These are phyloP conservation scores for Penstemon barbatus DNA, from an alignment of 257 asterid species.

Conservation along the genomic window DNA sequence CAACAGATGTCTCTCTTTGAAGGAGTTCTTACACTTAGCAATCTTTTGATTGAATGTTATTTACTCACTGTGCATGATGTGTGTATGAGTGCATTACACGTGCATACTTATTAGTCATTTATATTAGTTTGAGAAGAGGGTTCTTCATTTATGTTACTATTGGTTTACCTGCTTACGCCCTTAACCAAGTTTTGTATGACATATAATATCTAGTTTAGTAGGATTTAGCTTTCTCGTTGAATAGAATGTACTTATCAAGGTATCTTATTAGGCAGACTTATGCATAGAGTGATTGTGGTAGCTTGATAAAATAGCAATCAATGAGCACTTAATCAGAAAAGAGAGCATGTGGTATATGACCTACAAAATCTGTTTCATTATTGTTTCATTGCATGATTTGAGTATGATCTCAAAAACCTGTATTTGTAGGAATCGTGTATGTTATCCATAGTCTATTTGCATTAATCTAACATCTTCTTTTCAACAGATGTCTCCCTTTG, in stretches of 20 bases:
- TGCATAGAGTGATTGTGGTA: background rate
- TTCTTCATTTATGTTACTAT: background rate
- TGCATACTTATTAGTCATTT: constrained; percentile 12
- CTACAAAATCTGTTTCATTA: background rate
- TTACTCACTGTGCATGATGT: constrained; percentile 4
- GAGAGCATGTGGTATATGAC: background rate
- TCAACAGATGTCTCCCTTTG: constrained; percentile 78
- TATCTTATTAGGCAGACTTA: background rate
- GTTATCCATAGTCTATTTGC: background rate
- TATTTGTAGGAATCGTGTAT: background rate
- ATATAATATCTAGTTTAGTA: background rate
- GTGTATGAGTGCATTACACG: background rate
- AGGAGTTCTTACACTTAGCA: background rate
- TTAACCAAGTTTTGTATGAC: background rate
- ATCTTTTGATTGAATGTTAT: background rate
- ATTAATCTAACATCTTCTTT: constrained; percentile 17
- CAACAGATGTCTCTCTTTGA: no score
- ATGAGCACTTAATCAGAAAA: background rate
- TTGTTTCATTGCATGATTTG: background rate
- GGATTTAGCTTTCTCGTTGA: background rate
- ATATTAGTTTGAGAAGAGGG: background rate
- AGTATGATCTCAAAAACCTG: constrained; percentile 16
- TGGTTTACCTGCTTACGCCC: background rate
- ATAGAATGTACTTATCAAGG: background rate
- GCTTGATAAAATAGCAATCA: background rate